phyloP scores from a whole-genome alignment of 192 early-diverging fungal species.

The Physocladia obscura region DNA sequence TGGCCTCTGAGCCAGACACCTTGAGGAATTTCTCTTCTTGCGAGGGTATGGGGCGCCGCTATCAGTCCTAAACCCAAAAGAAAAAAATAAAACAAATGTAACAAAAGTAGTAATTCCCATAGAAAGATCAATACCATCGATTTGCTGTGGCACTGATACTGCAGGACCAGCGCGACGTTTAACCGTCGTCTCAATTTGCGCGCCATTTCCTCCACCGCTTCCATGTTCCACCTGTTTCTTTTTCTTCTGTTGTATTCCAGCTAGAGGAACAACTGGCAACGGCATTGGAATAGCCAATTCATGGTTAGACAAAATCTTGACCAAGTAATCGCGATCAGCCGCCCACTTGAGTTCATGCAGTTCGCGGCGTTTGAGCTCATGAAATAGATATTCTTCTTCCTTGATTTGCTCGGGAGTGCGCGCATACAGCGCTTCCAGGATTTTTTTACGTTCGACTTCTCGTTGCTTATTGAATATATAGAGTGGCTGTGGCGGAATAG shows the following conservation, averaged over 20 bases:
- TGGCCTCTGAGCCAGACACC: slow-evolving; percentile 67
- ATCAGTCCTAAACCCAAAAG: too few species aligned
- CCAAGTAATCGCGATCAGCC: slow-evolving; percentile 76
- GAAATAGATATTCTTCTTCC: slow-evolving; percentile 81
- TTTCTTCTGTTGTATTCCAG: too few species aligned
- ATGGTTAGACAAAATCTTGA: slow-evolving; percentile 56
- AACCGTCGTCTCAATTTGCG: neutral
- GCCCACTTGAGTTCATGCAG: slow-evolving; percentile 73
- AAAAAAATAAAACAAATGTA: too few species aligned
- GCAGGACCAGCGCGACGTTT: too few species aligned
- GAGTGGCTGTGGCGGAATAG: slow-evolving; percentile 21
- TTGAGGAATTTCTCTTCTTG: slow-evolving; percentile 56
- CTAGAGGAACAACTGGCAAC: slow-evolving; percentile 20
- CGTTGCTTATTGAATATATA: slow-evolving; percentile 58
- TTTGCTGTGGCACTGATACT: too few species aligned
- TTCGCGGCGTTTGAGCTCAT: slow-evolving; percentile 79
- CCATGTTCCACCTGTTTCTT: neutral
- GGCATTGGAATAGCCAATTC: slow-evolving; percentile 20
- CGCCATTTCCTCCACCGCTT: slow-evolving; percentile 3
- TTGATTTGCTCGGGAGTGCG: slow-evolving; percentile 69
- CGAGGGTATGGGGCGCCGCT: neutral
- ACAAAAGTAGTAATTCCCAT: too few species aligned
- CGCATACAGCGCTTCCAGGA: slow-evolving; percentile 67
- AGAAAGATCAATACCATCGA: too few species aligned
- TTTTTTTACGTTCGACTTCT: slow-evolving; percentile 81